Conservation (phyloP, 2,329 filamentous ascomycete species). For the Colletotrichum orbiculare region DNA sequence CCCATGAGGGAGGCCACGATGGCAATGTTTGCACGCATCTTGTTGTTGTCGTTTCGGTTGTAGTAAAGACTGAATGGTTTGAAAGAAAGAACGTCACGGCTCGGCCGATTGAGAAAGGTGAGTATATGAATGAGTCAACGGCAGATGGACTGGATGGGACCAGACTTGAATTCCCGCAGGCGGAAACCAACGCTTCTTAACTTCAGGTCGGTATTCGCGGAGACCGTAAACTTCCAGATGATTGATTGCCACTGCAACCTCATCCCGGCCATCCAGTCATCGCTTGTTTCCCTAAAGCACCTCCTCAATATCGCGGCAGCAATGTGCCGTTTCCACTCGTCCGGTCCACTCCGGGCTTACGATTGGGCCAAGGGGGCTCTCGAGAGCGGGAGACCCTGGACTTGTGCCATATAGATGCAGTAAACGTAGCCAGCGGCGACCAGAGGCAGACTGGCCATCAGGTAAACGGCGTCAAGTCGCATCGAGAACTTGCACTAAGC, state of each 20-base stretch:
- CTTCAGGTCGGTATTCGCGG: constrained; percentile 8
- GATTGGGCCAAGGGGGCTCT: constrained; percentile 23
- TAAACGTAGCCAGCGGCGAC: constrained; percentile 2
- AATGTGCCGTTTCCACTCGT: constrained; percentile 10
- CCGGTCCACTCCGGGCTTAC: background rate
- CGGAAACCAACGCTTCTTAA: background rate
- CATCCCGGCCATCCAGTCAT: background rate
- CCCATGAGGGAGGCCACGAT: constrained; percentile 23
- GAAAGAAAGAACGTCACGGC: constrained; percentile 1
- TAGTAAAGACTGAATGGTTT: background rate
- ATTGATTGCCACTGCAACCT: constrained; percentile 6
- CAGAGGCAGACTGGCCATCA: constrained; percentile 15
- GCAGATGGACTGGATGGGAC: background rate
- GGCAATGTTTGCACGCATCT: constrained; percentile 27
- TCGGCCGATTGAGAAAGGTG: background rate
- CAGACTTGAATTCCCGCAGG: background rate
- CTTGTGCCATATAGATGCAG: constrained; percentile 27
- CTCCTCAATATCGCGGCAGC: constrained; percentile 14
- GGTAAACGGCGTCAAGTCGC: constrained; percentile 11
- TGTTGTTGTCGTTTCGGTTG: background rate
- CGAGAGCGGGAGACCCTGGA: background rate
- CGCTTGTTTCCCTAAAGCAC: background rate
- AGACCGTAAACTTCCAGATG: constrained; percentile 4
- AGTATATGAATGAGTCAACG: constrained; percentile 1
- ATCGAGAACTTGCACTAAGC: background rate